Base-by-base conservation (phyloP, 108 stramenopile genomes). In the Discostella pseudostelligera region DNA sequence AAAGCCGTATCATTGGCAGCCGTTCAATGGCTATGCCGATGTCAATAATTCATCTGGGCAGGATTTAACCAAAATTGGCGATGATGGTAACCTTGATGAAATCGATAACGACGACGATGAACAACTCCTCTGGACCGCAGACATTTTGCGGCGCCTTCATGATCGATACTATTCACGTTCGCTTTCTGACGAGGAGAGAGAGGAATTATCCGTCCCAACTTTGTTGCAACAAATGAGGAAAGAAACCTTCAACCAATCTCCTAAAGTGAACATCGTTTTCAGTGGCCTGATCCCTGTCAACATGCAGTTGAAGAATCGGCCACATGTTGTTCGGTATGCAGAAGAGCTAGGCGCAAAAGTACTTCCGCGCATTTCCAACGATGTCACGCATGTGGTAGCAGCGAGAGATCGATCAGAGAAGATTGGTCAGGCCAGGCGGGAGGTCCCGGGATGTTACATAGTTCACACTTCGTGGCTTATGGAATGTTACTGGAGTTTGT, bases 401-500 rank as follows among this genome's bases (percentile, higher is more conserved):
- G 81, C 86, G 32, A 82, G 85, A 59, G 92, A 93, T 69, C 84
- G 85, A n/a, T 87, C 84, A 0, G 88, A 89, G 11, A 93, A 93
- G 59, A 78, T 78, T 39, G 24, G 74, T 32, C 70, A 80, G 17
- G 93, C 89, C 9, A 65, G 89, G 14, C 70, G 70, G 44, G 36
- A 75, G 16, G 48, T 84, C 59, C 88, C 84, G 14, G 85, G 85
- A 4, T 90, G 89, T 65, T 65, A 59, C 19, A 58, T 94, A 4
- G 87, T 94, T 14, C 79, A 79, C 48, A 53, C 81, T 0, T 67
- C 81, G 25, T 94, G 93, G 93, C 78, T 94, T 0, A 86, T 91
- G 82, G 88, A 89, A 74, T 91, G 90, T 54, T 84, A 79, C 44
- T 88, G 92, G 88, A 85, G 83, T 67, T 64, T 88, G 29, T 74